Evolutionary conservation across 371 early-diverging fungal species (phyloP).

Genomic region (Apophysomyces trapeziformis): DNA sequence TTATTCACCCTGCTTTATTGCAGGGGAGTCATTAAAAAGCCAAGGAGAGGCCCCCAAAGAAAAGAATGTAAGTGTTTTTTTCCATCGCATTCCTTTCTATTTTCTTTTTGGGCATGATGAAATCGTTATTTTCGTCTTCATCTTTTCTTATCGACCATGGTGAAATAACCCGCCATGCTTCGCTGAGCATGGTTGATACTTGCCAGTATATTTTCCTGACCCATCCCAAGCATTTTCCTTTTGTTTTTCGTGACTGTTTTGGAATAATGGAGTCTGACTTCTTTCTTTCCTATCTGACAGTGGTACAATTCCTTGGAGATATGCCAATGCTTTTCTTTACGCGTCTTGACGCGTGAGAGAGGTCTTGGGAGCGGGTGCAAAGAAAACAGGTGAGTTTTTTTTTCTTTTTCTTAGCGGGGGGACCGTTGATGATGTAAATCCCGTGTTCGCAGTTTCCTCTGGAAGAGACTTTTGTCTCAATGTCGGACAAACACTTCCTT

Average conservation of each 20-base stretch:
- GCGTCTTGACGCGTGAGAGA: background rate
- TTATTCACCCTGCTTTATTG: no score
- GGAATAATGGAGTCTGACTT: background rate
- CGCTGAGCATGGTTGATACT: slow-evolving; percentile 39
- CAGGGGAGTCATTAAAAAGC: no score
- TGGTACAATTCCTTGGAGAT: slow-evolving; percentile 9
- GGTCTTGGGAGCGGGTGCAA: background rate
- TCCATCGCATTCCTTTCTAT: background rate
- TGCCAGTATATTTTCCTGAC: slow-evolving; percentile 39
- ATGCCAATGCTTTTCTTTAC: background rate
- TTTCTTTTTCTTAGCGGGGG: background rate
- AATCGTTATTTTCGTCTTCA: slow-evolving; percentile 24
- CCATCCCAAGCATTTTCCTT: slow-evolving; percentile 1
- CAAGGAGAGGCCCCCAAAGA: background rate
- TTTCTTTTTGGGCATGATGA: slow-evolving; percentile 25
- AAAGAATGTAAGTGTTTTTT: background rate
- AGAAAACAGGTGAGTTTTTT: slow-evolving; percentile 19
- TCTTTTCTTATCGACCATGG: slow-evolving; percentile 41
- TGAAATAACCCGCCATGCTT: slow-evolving; percentile 33
- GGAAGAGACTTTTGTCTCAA: slow-evolving; percentile 17
- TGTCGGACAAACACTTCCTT: slow-evolving; percentile 37
- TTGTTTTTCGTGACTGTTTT: background rate
- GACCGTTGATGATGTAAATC: slow-evolving; percentile 30
- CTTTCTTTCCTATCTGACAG: background rate
- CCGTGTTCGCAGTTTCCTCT: slow-evolving; percentile 46